Percentiles rank a stretch among this genome's conserved stretches.
phyloP scores from a whole-genome alignment of 305 asterid genomes.

The Fraxinus sp. region DNA sequence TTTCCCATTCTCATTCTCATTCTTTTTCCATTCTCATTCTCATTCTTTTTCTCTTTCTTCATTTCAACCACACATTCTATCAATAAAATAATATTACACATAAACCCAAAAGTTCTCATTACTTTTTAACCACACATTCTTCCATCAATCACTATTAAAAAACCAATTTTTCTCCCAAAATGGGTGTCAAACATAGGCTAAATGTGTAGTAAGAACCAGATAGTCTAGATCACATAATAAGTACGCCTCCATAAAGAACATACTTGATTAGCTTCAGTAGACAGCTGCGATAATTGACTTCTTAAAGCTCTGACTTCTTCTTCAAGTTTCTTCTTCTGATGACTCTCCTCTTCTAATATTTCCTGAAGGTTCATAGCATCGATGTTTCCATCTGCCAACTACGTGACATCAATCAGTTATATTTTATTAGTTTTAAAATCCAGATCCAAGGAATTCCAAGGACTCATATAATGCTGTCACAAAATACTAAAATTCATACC shows the following conservation, averaged over 20 bases:
- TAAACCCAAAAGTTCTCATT: no score
- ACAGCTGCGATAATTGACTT: slow-evolving; percentile 68
- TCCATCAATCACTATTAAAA: no score
- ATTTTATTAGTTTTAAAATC: slow-evolving; percentile 24
- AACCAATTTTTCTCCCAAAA: no score
- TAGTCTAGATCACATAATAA: slow-evolving; percentile 14
- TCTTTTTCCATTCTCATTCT: no score
- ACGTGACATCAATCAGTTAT: slow-evolving; percentile 39
- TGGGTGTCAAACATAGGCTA: no score
- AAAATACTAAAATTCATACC: slow-evolving; percentile 41
- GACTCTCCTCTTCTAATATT: slow-evolving; percentile 76
- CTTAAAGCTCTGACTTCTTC: slow-evolving; percentile 79
- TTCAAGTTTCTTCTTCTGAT: slow-evolving; percentile 82
- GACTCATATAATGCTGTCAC: slow-evolving; percentile 1
- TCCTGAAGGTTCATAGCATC: slow-evolving; percentile 60
- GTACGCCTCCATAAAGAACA: slow-evolving; percentile 6
- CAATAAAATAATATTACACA: no score
- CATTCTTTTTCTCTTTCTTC: no score
- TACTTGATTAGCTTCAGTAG: slow-evolving; percentile 77
- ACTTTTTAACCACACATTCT: no score
- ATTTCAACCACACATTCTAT: no score
- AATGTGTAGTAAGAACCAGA: slow-evolving; percentile 1
- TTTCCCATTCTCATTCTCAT: no score
- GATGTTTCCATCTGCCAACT: slow-evolving; percentile 69
- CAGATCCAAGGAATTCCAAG: slow-evolving; percentile 21